Base-by-base conservation (phyloP, 352 stramenopile genomes). In the Halophytophthora polymorphica region DNA sequence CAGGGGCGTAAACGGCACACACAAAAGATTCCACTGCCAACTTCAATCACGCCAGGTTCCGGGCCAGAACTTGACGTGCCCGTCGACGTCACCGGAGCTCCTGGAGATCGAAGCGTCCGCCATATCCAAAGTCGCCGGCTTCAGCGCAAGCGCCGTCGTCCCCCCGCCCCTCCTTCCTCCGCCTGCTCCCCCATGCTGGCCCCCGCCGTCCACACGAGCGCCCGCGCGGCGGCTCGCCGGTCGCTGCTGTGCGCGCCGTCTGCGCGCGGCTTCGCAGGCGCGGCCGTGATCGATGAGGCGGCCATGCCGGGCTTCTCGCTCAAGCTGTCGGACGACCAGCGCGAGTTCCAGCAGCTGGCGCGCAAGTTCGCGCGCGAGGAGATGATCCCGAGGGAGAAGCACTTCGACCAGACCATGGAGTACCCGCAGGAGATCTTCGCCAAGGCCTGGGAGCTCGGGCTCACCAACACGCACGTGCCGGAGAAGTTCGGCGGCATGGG, bases 291-390 rank as follows among this genome's bases (percentile, higher is more conserved):
- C 5, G 76, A 90, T 42, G 80, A 90, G 42, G 75, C 73, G 14
- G 39, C 56, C 38, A 77, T 72, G 43, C 48, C 50, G 3, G 35
- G 58, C 64, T 86, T 88, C 53, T 88, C 77, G 44, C 64, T 93
- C 51, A 93, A 93, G 66, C 63, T 96, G 29, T 89, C 79, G 50
- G 85, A 93, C 49, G 82, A 94, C 41, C 85, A 96, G 69, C 82
- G 80, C 56, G 83, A 91, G 53, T 93, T 96, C 61, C 84, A 96
- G 65, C 52, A 74, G 34, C 54, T 94, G 4, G 86, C 87, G 21
- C 77, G 86, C 64, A 93, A 96, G 62, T 96, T 96, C 59, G 87
- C 87, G 17, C 72, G 77, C 29, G 83, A 96, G 18, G 87, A 96
- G 63, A 94, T 96, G 86, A 93, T 94, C 58, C 87, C 87, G 10